Conservation (phyloP, 805 yeast species). For the Osmozyma mogii region DNA sequence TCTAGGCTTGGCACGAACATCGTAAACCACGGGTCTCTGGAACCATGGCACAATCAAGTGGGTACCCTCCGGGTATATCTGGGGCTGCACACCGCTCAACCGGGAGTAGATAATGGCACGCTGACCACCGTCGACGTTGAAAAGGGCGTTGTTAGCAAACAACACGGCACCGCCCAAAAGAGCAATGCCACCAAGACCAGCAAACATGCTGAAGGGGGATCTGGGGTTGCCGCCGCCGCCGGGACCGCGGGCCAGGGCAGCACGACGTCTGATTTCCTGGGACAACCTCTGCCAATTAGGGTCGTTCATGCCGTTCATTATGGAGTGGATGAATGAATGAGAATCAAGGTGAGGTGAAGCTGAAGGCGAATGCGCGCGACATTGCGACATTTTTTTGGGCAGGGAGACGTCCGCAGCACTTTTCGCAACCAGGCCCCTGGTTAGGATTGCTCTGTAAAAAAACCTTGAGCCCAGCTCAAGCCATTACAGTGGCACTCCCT, state of each 20-base stretch:
- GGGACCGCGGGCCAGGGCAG: slow-evolving; percentile 13
- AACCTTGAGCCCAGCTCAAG: not conserved
- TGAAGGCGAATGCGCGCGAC: too few species aligned
- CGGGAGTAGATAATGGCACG: slow-evolving; percentile 93
- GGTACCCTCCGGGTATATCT: slow-evolving; percentile 87
- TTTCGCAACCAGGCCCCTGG: too few species aligned
- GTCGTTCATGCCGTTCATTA: slow-evolving; percentile 39
- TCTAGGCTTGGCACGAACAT: slow-evolving; percentile 95
- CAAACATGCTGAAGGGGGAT: slow-evolving; percentile 30
- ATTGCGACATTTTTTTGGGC: too few species aligned
- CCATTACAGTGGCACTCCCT: slow-evolving; percentile 74
- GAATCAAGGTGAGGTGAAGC: too few species aligned
- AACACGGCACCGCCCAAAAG: slow-evolving; percentile 33
- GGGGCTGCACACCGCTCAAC: slow-evolving; percentile 72
- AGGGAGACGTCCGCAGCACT: too few species aligned
- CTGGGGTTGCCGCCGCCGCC: slow-evolving; percentile 24
- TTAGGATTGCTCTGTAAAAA: too few species aligned
- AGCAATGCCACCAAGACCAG: slow-evolving; percentile 35
- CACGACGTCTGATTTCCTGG: slow-evolving; percentile 34
- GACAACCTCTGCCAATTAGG: slow-evolving; percentile 34
- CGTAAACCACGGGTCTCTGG: slow-evolving; percentile 87
- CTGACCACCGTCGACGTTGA: slow-evolving; percentile 94
- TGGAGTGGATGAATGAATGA: too few species aligned
- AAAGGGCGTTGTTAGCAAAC: slow-evolving; percentile 31
- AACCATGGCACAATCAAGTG: slow-evolving; percentile 92